Percentiles rank a stretch among this genome's conserved stretches.
These are phyloP conservation scores for Penicillium crustosum DNA, from an alignment of 2,329 filamentous ascomycete species.

Conservation along the genomic window DNA sequence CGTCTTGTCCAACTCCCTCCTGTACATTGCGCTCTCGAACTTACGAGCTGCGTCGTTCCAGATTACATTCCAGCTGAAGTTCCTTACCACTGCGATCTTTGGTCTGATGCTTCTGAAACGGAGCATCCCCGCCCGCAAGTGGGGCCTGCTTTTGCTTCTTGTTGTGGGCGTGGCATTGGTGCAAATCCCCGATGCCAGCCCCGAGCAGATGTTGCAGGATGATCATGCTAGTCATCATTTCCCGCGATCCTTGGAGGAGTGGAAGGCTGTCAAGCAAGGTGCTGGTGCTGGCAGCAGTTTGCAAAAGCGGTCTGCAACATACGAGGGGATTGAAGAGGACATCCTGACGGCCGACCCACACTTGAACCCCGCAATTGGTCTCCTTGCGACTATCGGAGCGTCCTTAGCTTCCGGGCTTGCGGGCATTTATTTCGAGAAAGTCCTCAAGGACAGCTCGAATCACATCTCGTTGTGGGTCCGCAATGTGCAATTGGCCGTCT, in stretches of 20 bases:
- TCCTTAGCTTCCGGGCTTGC: conserved; percentile 81
- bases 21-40: conserved; percentile 89
- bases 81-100: conserved; percentile 85
- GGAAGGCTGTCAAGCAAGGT: conserved; percentile 57
- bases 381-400: conserved; percentile 74
- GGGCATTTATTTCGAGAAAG: conserved; percentile 70
- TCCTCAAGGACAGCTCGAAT: conserved; percentile 78
- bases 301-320: conserved; percentile 75
- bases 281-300: conserved; percentile 46
- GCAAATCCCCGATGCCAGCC: conserved; percentile 67
- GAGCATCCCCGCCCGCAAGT: conserved; percentile 69
- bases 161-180: conserved; percentile 82
- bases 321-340: conserved; percentile 78
- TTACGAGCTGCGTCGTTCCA: conserved; percentile 91
- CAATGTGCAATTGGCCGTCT: conserved; percentile 92
- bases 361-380: conserved; percentile 77
- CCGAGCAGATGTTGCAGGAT: conserved; percentile 55
- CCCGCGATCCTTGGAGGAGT: conserved; percentile 74
- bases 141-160: conserved; percentile 76
- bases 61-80: conserved; percentile 91
- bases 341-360: conserved; percentile 52
- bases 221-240: conserved; percentile 68
- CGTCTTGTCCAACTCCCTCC: conserved; percentile 87
- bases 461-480: conserved; percentile 85
- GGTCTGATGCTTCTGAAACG: conserved; percentile 75